Conservation (phyloP, 106 monocot species). For the Agapanthus africanus region DNA sequence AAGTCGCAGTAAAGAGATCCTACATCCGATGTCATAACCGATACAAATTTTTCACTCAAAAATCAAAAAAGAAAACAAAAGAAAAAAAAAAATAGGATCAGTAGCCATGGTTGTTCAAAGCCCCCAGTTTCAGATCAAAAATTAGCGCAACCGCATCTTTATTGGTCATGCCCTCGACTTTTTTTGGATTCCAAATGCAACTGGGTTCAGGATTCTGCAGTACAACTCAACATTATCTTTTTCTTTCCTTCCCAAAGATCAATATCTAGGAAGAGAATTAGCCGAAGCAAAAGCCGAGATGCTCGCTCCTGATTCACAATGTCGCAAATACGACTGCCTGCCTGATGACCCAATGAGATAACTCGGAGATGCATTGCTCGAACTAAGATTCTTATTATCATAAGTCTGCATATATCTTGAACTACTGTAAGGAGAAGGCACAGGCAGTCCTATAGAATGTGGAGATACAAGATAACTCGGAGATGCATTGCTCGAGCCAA, state of each 20-base stretch:
- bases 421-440: slow-evolving; percentile 19
- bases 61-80: no score
- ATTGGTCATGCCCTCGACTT: neutral
- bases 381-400: slow-evolving; percentile 22
- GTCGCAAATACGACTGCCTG: slow-evolving; percentile 2
- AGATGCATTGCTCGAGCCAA: slow-evolving; percentile 38
- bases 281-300: slow-evolving; percentile 22
- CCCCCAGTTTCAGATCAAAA: neutral
- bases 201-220: neutral
- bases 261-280: slow-evolving; percentile 29
- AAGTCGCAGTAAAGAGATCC: no score
- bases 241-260: no score
- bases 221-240: no score
- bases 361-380: slow-evolving; percentile 43
- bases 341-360: slow-evolving; percentile 38
- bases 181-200: neutral
- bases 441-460: slow-evolving; percentile 22
- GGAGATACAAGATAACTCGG: slow-evolving; percentile 28
- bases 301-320: slow-evolving; percentile 26
- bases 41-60: neutral
- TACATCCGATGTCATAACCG: no score
- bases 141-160: neutral
- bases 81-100: neutral
- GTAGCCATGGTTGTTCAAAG: neutral
- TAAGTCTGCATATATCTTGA: slow-evolving; percentile 23